A percentile compares a stretch with the other conserved stretches of the same genome.
Evolutionary conservation across 257 asterid genomes (phyloP).

Genomic region (Gentiana macrophylla): DNA sequence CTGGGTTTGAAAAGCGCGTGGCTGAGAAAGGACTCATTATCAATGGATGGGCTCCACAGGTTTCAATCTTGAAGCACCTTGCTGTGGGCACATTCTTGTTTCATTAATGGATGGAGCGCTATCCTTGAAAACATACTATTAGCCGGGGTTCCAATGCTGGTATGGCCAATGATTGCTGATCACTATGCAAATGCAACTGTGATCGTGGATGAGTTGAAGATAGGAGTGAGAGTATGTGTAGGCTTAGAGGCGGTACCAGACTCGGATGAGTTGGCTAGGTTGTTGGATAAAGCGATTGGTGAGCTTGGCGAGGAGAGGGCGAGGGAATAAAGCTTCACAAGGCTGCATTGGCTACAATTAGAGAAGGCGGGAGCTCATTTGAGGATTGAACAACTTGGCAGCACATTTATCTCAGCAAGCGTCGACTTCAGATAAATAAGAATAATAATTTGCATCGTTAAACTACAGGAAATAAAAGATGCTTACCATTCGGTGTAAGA

Average conservation of each 20-base stretch:
- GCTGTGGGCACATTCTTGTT: conserved; percentile 35
- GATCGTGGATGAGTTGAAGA: conserved; percentile 43
- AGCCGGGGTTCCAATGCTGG: conserved; percentile 56
- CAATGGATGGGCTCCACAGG: conserved; percentile 79
- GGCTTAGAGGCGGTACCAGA: conserved; percentile 39
- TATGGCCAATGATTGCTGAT: conserved; percentile 90
- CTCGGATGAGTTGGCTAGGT: conserved; percentile 24
- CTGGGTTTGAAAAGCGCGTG: conserved; percentile 56
- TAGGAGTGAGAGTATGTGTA: conserved; percentile 51
- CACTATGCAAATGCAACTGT: conserved; percentile 49
- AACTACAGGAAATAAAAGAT: no score
- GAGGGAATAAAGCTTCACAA: conserved; percentile 8
- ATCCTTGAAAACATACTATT: conserved; percentile 31
- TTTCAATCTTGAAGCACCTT: conserved; percentile 35
- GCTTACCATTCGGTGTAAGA: no score
- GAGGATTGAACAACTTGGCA: conserved; percentile 30
- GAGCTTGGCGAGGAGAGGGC: conserved; percentile 22
- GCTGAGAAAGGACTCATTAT: conserved; percentile 51
- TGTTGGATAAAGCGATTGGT: conserved; percentile 18
- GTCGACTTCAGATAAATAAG: no score
- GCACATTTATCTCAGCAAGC: conserved; percentile 4
- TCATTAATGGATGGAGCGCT: conserved; percentile 84
- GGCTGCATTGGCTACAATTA: conserved; percentile 37
- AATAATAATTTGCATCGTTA: no score
- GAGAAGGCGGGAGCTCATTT: conserved; percentile 46